phyloP scores from a whole-genome alignment of 768 basidiomycete species.

The Neoboletus brunneissimus region DNA sequence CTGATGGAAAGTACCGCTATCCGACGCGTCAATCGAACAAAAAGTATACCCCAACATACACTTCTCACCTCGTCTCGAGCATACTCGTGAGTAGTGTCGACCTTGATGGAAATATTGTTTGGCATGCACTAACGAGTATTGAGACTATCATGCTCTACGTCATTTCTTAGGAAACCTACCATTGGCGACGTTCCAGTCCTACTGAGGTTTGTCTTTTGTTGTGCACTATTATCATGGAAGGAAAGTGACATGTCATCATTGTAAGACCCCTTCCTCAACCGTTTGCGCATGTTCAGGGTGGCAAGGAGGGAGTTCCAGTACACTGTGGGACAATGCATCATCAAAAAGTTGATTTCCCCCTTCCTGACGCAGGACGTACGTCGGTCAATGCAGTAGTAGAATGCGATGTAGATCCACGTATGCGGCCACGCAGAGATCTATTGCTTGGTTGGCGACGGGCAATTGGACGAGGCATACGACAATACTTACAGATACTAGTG shows the following conservation, averaged over 20 bases:
- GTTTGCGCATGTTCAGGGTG: constrained; percentile 53
- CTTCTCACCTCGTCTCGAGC: constrained; percentile 36
- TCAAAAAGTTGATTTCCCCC: not conserved
- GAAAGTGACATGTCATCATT: constrained; percentile 14
- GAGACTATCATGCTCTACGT: not conserved
- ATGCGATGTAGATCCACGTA: constrained; percentile 55
- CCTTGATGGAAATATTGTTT: constrained; percentile 55
- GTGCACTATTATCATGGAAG: not conserved
- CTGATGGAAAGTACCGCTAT: not conserved
- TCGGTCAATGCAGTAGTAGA: constrained; percentile 59
- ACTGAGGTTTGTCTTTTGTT: constrained; percentile 6
- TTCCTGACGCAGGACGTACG: constrained; percentile 36
- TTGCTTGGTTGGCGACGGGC: not conserved
- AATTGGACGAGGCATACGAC: not conserved
- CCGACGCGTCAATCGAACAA: not conserved
- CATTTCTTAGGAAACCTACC: not conserved
- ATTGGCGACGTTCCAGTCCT: not conserved
- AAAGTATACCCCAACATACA: not conserved
- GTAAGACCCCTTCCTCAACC: constrained; percentile 34
- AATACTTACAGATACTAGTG: constrained; percentile 44
- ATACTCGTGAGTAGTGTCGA: constrained; percentile 57
- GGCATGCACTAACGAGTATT: constrained; percentile 21
- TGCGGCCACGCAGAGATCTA: constrained; percentile 46
- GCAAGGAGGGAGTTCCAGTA: constrained; percentile 61
- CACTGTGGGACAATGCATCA: constrained; percentile 31